Conservation (phyloP, 208 protist genomes). For the Leishmania gerbilli region DNA sequence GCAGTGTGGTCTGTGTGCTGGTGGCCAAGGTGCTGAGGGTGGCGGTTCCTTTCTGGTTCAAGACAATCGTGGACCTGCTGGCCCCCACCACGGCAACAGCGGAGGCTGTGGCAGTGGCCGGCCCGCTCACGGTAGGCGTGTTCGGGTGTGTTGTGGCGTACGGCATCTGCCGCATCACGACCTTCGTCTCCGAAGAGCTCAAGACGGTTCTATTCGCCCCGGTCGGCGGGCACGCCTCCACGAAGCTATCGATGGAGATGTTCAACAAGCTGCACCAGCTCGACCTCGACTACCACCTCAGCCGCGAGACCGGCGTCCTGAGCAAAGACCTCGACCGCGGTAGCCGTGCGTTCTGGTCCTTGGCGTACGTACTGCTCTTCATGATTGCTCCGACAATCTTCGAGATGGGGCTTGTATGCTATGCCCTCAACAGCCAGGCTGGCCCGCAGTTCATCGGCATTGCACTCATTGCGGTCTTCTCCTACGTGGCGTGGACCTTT, state of each 20-base stretch:
- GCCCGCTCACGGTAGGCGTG: slow-evolving; percentile 67
- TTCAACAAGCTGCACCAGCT: slow-evolving; percentile 88
- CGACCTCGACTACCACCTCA: slow-evolving; percentile 89
- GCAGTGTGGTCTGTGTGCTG: slow-evolving; percentile 81
- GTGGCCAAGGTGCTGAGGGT: slow-evolving; percentile 85
- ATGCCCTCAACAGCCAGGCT: slow-evolving; percentile 80
- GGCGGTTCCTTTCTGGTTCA: slow-evolving; percentile 92
- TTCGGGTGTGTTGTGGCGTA: slow-evolving; percentile 88
- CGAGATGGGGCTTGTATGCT: slow-evolving; percentile 92
- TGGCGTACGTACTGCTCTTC: slow-evolving; percentile 91
- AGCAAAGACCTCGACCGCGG: slow-evolving; percentile 93
- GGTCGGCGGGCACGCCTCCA: slow-evolving; percentile 85
- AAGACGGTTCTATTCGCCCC: slow-evolving; percentile 91
- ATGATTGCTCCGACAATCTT: slow-evolving; percentile 93
- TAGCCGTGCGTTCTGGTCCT: slow-evolving; percentile 89
- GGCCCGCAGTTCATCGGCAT: slow-evolving; percentile 87
- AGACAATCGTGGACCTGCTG: slow-evolving; percentile 85
- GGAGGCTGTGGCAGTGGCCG: slow-evolving; percentile 32
- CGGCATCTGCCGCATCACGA: slow-evolving; percentile 78
- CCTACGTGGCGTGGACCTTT: slow-evolving; percentile 91
- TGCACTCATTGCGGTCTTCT: slow-evolving; percentile 75
- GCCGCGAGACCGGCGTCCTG: slow-evolving; percentile 90
- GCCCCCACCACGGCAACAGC: slow-evolving; percentile 45
- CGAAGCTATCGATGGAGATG: slow-evolving; percentile 86
- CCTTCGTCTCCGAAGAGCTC: slow-evolving; percentile 84